Evolutionary conservation across 208 protist genomes (phyloP).

Genomic region (Acanthamoeba royreba): DNA sequence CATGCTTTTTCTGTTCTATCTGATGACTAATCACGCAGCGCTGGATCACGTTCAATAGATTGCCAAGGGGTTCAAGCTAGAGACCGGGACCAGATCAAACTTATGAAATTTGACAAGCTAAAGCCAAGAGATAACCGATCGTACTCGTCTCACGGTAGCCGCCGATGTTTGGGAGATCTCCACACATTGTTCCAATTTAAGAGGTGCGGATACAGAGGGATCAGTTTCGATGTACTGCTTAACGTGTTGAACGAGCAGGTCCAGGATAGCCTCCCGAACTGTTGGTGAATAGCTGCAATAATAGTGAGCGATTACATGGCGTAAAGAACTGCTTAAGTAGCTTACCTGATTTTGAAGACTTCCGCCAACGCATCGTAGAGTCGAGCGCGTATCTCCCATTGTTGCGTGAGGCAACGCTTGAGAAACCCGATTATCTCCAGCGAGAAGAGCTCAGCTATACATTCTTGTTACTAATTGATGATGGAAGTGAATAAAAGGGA

Average conservation of each 20-base stretch:
- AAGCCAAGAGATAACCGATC: neutral
- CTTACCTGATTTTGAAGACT: neutral
- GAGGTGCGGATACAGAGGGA: neutral
- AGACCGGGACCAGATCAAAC: neutral
- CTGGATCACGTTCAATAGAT: neutral
- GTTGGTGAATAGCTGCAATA: neutral
- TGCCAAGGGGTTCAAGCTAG: neutral
- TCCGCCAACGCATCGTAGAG: conserved; percentile 19
- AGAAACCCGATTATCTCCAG: conserved; percentile 29
- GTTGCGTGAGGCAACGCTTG: neutral
- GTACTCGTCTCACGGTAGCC: neutral
- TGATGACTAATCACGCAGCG: neutral
- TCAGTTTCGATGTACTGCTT: neutral
- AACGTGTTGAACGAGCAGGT: neutral
- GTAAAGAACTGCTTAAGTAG: too few relatives aligned
- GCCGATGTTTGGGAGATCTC: conserved; percentile 1
- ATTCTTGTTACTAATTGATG: neutral
- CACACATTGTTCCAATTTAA: neutral
- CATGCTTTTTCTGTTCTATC: neutral
- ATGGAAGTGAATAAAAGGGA: neutral
- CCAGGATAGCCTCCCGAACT: conserved; percentile 1
- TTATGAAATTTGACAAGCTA: neutral
- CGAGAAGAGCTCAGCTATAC: neutral
- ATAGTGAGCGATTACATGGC: neutral
- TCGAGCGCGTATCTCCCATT: conserved; percentile 23